phyloP scores from a whole-genome alignment of 768 basidiomycete genomes.

The Leccinum arenicola region DNA sequence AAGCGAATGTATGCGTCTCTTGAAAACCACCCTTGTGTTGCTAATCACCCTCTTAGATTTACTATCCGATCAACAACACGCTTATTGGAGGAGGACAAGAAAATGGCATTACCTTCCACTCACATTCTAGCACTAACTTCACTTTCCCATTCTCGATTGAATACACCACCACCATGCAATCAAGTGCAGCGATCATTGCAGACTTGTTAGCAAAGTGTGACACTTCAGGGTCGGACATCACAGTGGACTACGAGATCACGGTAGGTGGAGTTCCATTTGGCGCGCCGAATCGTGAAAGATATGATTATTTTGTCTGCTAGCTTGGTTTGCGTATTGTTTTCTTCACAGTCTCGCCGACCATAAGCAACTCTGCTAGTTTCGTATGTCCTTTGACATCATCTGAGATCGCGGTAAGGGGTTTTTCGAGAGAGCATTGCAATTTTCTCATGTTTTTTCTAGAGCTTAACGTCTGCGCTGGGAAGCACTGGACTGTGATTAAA shows the following conservation, averaged over 20 bases:
- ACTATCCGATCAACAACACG: slow-evolving; percentile 73
- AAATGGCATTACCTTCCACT: slow-evolving; percentile 43
- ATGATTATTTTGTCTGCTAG: slow-evolving; percentile 34
- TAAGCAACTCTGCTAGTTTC: slow-evolving; percentile 61
- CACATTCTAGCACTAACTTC: slow-evolving; percentile 59
- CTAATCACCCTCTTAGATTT: slow-evolving; percentile 42
- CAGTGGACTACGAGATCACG: slow-evolving; percentile 63
- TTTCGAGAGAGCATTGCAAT: not conserved
- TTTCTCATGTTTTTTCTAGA: slow-evolving; percentile 19
- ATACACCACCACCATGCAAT: slow-evolving; percentile 56
- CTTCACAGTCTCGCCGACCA: slow-evolving; percentile 62
- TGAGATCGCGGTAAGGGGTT: slow-evolving; percentile 22
- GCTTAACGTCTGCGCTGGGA: slow-evolving; percentile 18
- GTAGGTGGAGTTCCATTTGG: slow-evolving; percentile 30
- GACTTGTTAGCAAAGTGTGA: slow-evolving; percentile 69
- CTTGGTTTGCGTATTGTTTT: slow-evolving; percentile 63
- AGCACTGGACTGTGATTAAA: not conserved
- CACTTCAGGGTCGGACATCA: slow-evolving; percentile 44
- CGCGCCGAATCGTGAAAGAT: not conserved
- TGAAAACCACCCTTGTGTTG: slow-evolving; percentile 3
- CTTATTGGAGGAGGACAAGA: slow-evolving; percentile 61
- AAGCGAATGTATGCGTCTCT: slow-evolving; percentile 47
- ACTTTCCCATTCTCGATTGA: slow-evolving; percentile 72
- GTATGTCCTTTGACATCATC: slow-evolving; percentile 54
- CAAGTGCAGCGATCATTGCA: slow-evolving; percentile 49